A percentile compares a stretch with the other conserved stretches of the same genome.
These are phyloP conservation scores for Aspergillus ellipticus DNA, from an alignment of 495 filamentous ascomycete genomes.

Conservation along the genomic window DNA sequence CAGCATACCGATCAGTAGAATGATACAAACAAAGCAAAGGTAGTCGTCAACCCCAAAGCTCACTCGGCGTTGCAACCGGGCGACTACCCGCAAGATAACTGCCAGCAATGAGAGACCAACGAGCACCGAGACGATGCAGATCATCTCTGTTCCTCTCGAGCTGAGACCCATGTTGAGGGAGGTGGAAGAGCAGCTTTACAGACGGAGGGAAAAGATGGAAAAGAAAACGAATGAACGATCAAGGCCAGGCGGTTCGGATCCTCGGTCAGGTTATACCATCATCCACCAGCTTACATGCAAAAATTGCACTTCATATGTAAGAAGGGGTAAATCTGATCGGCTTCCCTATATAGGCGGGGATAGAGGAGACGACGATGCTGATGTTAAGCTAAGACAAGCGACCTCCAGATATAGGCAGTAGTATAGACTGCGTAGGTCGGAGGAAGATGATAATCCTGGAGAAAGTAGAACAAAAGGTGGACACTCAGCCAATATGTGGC, in stretches of 20 bases:
- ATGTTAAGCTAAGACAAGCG: background rate
- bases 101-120: constrained; percentile 33
- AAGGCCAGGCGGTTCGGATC: background rate
- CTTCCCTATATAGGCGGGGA: no score
- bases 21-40: constrained; percentile 28
- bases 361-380: background rate
- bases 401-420: background rate
- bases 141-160: constrained; percentile 31
- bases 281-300: background rate
- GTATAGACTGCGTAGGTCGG: background rate
- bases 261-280: background rate
- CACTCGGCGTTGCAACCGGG: constrained; percentile 37
- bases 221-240: background rate
- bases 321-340: background rate
- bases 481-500: constrained; percentile 6
- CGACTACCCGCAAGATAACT: constrained; percentile 35
- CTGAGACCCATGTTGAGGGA: constrained; percentile 27
- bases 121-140: constrained; percentile 34
- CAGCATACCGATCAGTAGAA: constrained; percentile 34
- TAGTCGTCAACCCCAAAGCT: constrained; percentile 41
- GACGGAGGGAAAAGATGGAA: constrained; percentile 1
- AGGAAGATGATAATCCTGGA: constrained; percentile 11
- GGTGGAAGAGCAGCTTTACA: background rate
- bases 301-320: background rate
- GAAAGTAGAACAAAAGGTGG: background rate